Evolutionary conservation across 768 basidiomycete species (phyloP).

Genomic region (Auricularia heimuer): DNA sequence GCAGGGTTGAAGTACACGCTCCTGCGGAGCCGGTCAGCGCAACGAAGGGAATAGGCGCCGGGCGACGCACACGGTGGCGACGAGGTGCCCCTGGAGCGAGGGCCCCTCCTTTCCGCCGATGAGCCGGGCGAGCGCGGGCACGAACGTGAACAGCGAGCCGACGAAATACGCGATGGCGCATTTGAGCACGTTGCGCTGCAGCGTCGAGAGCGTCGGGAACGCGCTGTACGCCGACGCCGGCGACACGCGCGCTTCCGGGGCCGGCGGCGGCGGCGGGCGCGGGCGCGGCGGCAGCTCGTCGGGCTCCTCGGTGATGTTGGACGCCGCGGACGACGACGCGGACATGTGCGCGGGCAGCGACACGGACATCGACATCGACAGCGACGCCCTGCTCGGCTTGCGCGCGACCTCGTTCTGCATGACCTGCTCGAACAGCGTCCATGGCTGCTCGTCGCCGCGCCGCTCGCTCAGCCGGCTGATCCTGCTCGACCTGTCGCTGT

Average conservation of each 20-base stretch:
- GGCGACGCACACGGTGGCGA: slow-evolving; percentile 73
- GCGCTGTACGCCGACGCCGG: neutral
- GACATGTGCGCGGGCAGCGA: neutral
- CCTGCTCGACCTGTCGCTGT: neutral
- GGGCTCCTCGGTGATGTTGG: neutral
- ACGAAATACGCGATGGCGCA: slow-evolving; percentile 87
- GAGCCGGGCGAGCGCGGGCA: slow-evolving; percentile 57
- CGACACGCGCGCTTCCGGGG: neutral
- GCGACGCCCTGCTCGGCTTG: neutral
- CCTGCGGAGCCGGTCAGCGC: slow-evolving; percentile 23
- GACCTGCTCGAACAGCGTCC: neutral
- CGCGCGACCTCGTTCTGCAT: neutral
- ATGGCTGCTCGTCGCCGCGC: neutral
- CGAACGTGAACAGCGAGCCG: slow-evolving; percentile 88
- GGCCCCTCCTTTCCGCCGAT: slow-evolving; percentile 52
- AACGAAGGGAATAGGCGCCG: neutral
- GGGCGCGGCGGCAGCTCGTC: neutral
- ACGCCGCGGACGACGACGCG: neutral
- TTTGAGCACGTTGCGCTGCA: slow-evolving; percentile 60
- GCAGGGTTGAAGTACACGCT: slow-evolving; percentile 90
- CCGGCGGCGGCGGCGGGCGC: neutral
- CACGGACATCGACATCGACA: neutral
- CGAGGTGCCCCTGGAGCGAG: slow-evolving; percentile 79
- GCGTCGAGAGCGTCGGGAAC: slow-evolving; percentile 32
- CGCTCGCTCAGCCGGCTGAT: neutral